phyloP scores from a whole-genome alignment of 495 filamentous ascomycete genomes.

The Pseudomonodictys pantanalensis region DNA sequence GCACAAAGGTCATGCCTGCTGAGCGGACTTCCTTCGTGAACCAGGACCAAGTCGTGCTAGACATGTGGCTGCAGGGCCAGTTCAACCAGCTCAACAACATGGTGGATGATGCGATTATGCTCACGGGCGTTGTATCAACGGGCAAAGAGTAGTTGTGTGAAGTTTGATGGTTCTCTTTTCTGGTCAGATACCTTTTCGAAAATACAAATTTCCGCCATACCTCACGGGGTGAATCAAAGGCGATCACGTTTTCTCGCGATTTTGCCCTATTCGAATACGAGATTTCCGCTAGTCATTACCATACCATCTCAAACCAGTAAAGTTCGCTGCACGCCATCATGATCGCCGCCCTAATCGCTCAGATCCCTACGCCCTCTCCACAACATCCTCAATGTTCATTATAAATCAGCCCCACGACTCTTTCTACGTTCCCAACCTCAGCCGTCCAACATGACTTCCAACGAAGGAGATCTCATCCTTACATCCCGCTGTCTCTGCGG shows the following conservation, averaged over 20 bases:
- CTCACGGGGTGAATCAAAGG: too few relatives aligned
- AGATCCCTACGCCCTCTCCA: neutral
- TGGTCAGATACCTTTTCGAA: too few relatives aligned
- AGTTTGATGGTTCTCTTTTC: too few relatives aligned
- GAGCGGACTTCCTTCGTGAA: constrained; percentile 9
- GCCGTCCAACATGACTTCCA: too few relatives aligned
- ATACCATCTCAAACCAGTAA: neutral
- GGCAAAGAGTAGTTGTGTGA: too few relatives aligned
- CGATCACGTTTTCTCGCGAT: neutral
- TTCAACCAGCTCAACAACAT: constrained; percentile 31
- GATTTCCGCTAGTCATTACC: neutral
- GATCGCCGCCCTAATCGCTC: neutral
- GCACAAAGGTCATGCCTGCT: constrained; percentile 43
- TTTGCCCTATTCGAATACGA: neutral
- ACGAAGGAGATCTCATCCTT: neutral
- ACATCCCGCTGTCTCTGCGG: neutral
- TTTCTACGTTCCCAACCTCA: too few relatives aligned
- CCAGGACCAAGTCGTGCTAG: constrained; percentile 26
- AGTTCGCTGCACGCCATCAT: neutral
- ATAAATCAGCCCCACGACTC: too few relatives aligned
- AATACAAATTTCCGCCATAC: too few relatives aligned
- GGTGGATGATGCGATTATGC: constrained; percentile 30
- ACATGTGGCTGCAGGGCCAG: constrained; percentile 31
- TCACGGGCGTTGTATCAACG: constrained; percentile 45
- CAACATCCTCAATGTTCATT: too few relatives aligned